Conservation (phyloP, 2,329 filamentous ascomycete genomes). For the Cucurbitaria berberidis region DNA sequence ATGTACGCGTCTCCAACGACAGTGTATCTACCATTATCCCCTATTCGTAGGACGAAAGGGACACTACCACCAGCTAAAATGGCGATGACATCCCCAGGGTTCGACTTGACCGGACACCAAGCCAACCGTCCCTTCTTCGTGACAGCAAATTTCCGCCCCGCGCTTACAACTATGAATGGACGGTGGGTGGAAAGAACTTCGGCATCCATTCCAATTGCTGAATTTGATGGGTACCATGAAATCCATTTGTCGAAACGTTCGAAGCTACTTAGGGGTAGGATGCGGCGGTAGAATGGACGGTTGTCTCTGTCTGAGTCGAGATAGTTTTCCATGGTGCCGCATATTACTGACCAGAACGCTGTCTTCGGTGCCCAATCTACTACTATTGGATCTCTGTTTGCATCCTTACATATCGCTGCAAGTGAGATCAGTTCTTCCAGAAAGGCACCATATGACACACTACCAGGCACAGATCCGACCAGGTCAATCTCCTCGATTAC, state of each 20-base stretch:
- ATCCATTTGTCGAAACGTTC: background rate
- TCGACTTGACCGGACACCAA: background rate
- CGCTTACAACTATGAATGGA: background rate
- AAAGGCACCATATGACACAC: too few relatives aligned
- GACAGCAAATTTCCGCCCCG: background rate
- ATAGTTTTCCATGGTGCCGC: too few relatives aligned
- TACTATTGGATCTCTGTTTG: too few relatives aligned
- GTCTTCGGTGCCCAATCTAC: too few relatives aligned
- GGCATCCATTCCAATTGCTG: background rate
- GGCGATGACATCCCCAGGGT: conserved; percentile 11
- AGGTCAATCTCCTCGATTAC: too few relatives aligned
- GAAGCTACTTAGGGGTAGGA: background rate
- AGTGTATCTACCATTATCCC: background rate
- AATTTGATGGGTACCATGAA: background rate
- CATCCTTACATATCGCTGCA: too few relatives aligned
- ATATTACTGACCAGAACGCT: too few relatives aligned
- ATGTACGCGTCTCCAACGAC: conserved; percentile 19
- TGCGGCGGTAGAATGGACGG: background rate
- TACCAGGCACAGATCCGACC: too few relatives aligned
- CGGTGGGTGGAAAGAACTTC: background rate
- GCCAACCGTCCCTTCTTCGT: background rate
- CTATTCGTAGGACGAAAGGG: conserved; percentile 13
- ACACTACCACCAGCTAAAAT: conserved; percentile 10
- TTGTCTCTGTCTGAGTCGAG: too few relatives aligned
- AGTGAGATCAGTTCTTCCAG: too few relatives aligned